phyloP scores from a whole-genome alignment of 2,329 filamentous ascomycete genomes.

The Penicillium glabrum region DNA sequence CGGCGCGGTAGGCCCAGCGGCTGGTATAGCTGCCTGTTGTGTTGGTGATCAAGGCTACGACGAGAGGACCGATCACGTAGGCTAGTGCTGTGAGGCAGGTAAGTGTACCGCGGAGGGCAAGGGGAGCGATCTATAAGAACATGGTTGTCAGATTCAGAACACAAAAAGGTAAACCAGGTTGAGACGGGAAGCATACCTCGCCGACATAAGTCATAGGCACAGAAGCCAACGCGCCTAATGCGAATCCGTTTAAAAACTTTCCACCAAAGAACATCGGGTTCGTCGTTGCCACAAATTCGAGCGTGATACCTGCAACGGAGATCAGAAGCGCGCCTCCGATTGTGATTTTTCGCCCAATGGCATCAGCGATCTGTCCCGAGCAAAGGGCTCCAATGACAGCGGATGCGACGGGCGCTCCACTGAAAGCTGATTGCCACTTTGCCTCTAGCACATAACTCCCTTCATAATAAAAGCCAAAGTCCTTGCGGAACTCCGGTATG shows the following conservation, averaged over 20 bases:
- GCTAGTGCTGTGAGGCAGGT: conserved; percentile 43
- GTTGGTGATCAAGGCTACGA: conserved; percentile 40
- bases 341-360: conserved; percentile 15
- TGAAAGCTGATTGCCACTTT: conserved; percentile 49
- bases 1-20: conserved; percentile 45
- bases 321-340: conserved; percentile 38
- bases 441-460: conserved; percentile 42
- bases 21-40: conserved; percentile 37
- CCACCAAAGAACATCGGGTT: conserved; percentile 45
- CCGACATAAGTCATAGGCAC: conserved; percentile 41
- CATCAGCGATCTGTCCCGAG: conserved; percentile 16
- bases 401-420: conserved; percentile 44
- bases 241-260: conserved; percentile 47
- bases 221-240: conserved; percentile 40
- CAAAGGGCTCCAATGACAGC: conserved; percentile 22
- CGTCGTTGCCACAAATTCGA: conserved; percentile 44
- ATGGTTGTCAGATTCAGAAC: too few relatives aligned
- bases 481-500: conserved; percentile 48
- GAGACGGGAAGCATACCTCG: conserved; percentile 5
- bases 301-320: conserved; percentile 39
- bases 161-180: background rate
- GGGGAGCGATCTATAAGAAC: conserved; percentile 34
- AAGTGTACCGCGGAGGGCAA: conserved; percentile 37
- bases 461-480: conserved; percentile 42
- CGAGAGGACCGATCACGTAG: conserved; percentile 43